Conservation (phyloP, 257 asterid genomes). For the Solanum etuberosum region DNA sequence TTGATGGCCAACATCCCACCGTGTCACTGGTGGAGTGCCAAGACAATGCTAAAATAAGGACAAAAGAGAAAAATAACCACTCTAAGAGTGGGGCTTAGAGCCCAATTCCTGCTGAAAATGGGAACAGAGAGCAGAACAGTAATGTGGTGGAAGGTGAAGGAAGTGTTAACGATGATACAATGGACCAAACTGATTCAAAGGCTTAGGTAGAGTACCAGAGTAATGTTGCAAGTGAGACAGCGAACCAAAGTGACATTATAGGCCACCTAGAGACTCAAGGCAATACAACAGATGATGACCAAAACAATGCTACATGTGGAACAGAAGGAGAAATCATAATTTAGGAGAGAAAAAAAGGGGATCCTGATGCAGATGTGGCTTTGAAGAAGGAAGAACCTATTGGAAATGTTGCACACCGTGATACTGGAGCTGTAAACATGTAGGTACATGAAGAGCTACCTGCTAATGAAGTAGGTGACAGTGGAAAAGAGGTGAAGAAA, state of each 20-base stretch:
- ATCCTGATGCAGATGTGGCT: slow-evolving; percentile 4
- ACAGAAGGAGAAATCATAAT: neutral
- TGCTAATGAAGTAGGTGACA: slow-evolving; percentile 24
- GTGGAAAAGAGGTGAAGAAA: neutral
- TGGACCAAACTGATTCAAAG: slow-evolving; percentile 4
- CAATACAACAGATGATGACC: slow-evolving; percentile 2
- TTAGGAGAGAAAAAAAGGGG: neutral
- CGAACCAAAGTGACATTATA: too few relatives aligned
- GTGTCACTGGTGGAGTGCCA: neutral
- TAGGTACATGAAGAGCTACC: slow-evolving; percentile 22
- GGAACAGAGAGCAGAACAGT: slow-evolving; percentile 7
- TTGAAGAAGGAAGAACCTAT: slow-evolving; percentile 16
- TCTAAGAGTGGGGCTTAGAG: slow-evolving; percentile 2
- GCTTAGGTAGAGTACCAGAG: slow-evolving; percentile 8
- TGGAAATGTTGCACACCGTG: slow-evolving; percentile 14
- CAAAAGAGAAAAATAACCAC: neutral
- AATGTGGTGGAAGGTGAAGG: slow-evolving; percentile 11
- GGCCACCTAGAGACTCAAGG: slow-evolving; percentile 13
- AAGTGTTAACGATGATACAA: slow-evolving; percentile 13
- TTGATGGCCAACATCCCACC: neutral
- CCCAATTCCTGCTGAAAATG: slow-evolving; percentile 6
- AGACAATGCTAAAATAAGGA: slow-evolving; percentile 3
- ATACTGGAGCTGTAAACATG: slow-evolving; percentile 12
- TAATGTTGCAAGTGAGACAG: slow-evolving; percentile 10
- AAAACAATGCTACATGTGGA: neutral